Base-by-base conservation (phyloP, 2,329 filamentous ascomycete genomes). In the Allantophomopsis lycopodina region DNA sequence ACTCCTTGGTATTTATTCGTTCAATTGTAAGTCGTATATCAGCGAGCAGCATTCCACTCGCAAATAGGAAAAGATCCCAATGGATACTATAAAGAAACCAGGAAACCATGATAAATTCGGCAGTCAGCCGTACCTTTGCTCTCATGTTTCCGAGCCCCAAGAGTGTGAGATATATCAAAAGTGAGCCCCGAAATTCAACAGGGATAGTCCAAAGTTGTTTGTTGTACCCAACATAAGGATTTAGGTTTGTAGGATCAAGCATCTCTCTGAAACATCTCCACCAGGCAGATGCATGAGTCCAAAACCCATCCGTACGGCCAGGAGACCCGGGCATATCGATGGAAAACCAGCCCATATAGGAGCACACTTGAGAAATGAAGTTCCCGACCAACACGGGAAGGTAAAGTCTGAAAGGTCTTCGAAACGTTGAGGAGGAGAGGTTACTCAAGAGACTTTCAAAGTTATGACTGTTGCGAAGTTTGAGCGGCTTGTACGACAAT, bases 371-470 rank as follows among this genome's bases (percentile, higher is more conserved):
- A 28, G 17, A 20, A 37, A 57, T 45, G 32, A 62, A 57, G 2
- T 61, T 64, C 23, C 60, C 62, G 6, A 56, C 57, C 10, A 59
- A 39, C 21, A 58, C 60, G 0, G 64, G 63, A 5, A 60, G 55
- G 41, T 60, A 62, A 2, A 68, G 54, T 5, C 64, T 55, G 20
- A 65, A 50, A 4, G 58, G 58, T 7, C 64, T 55, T n/a, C 64
- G 57, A 42, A 66, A 63, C 2, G 59, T 53, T 7, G 61, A 60
- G 12, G 62, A 65, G 2, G 60, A 55, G 2, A 68, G 50, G 2
- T 56, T 52, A 2, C 52, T 47, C 40, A 55, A 55, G 42, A 57
- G 57, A 13, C 50, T 49, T n/a, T 54, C 54, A 28, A 50, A 45
- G 28, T 60, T 49, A 28, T 55, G 50, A 7, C 52, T 48, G 36